Conservation (phyloP, 345 rosid species). For the Atalantia buxifolia region DNA sequence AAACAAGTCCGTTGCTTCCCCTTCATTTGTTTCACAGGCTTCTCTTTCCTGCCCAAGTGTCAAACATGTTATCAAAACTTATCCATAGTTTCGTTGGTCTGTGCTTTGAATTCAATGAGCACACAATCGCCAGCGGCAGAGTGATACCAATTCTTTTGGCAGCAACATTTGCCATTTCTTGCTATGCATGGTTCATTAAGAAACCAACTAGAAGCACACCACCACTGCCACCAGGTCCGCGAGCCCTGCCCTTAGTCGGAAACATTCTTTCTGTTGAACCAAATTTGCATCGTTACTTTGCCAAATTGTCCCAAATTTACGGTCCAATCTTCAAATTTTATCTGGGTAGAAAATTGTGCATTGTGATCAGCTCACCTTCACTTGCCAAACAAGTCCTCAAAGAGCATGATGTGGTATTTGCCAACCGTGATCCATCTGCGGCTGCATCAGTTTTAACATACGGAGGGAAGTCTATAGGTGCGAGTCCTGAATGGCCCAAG, state of each 20-base stretch:
- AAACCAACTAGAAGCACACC: slow-evolving; percentile 1
- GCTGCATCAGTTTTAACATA: not conserved
- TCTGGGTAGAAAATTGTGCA: slow-evolving; percentile 20
- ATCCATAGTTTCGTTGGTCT: not conserved
- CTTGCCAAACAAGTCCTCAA: slow-evolving; percentile 16
- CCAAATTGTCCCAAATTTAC: slow-evolving; percentile 7
- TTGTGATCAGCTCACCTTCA: slow-evolving; percentile 19
- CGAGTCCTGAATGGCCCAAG: slow-evolving; percentile 19
- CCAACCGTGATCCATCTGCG: slow-evolving; percentile 22
- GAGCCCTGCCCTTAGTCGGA: slow-evolving; percentile 25
- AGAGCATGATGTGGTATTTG: slow-evolving; percentile 20
- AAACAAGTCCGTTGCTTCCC: not conserved
- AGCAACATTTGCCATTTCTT: not conserved
- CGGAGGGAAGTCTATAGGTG: slow-evolving; percentile 18
- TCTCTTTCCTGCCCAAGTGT: not conserved
- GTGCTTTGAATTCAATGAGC: not conserved
- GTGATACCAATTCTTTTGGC: not conserved
- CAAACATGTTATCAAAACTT: not conserved
- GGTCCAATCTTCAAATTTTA: slow-evolving; percentile 32
- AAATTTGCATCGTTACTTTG: slow-evolving; percentile 20
- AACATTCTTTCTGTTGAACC: slow-evolving; percentile 22
- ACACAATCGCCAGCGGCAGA: not conserved
- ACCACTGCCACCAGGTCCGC: slow-evolving; percentile 26
- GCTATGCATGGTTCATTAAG: slow-evolving; percentile 5
- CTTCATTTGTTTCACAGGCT: not conserved